Evolutionary conservation across 768 basidiomycete species (phyloP).

Genomic region (Lanmaoa pseudosensibilis): DNA sequence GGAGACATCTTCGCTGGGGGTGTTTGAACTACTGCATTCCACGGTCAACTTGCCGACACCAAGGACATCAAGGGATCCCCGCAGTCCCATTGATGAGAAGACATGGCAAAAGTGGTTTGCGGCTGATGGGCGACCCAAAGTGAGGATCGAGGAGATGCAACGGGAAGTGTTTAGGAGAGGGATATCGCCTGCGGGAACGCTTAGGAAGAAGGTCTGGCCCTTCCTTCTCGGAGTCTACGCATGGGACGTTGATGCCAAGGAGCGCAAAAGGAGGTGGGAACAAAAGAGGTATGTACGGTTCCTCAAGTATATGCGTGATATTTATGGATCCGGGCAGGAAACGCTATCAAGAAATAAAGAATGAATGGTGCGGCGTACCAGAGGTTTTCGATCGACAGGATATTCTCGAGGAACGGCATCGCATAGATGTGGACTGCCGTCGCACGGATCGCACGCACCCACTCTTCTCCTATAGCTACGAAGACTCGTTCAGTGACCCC

Average conservation of each 20-base stretch:
- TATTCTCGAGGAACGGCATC: constrained; percentile 86
- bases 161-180: constrained; percentile 80
- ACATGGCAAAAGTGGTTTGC: constrained; percentile 81
- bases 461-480: constrained; percentile 62
- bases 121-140: constrained; percentile 63
- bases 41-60: constrained; percentile 80
- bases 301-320: not conserved
- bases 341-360: constrained; percentile 69
- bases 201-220: constrained; percentile 85
- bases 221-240: constrained; percentile 81
- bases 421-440: constrained; percentile 95
- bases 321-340: constrained; percentile 42
- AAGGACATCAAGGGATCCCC: constrained; percentile 77
- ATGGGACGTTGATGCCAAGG: constrained; percentile 70
- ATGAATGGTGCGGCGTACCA: constrained; percentile 80
- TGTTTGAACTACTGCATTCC: constrained; percentile 83
- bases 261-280: constrained; percentile 62
- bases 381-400: constrained; percentile 81
- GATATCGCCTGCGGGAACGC: constrained; percentile 47
- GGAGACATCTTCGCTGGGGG: constrained; percentile 74
- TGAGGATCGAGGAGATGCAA: constrained; percentile 68
- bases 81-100: constrained; percentile 69
- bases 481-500: constrained; percentile 40
- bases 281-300: constrained; percentile 52
- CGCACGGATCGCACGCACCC: constrained; percentile 94